Base-by-base conservation (phyloP, 2,329 filamentous ascomycete genomes). In the Colletotrichum sp. region DNA sequence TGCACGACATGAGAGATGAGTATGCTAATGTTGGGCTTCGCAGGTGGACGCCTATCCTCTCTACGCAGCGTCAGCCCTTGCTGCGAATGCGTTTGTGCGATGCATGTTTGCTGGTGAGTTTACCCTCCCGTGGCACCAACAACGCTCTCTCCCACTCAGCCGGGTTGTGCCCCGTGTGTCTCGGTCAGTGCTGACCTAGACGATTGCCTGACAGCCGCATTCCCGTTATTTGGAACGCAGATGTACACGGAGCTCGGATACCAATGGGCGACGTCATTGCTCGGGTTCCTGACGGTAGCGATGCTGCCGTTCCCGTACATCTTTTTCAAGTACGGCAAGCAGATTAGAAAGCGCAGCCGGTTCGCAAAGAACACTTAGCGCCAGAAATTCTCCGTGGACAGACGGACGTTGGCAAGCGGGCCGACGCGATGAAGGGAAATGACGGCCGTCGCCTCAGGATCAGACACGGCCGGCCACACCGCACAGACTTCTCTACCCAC, bases 1-100 rank as follows among this genome's bases (percentile, higher is more conserved):
- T 55, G 36, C 68, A 75, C 76, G 15, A 57, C 64, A 59, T 52
- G 44, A 52, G 44, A 36, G 36, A 72, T 32, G 36, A 15, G 52
- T 44, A 59, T 65, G 70, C 77, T 75, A 77, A 75, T 28, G 44
- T 57, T 64, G 57, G 59, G 30, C 60, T 74, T 86, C 15, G 32
- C 80, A 91, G 84, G 93, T 95, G 79, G 94, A 95, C 83, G 93
- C 94, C 26, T 96, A 96, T 84, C 93, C 94, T 70, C 84, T 92
- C 30, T 95, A 95, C 82, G 94, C 94, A 30, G 94, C 94, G 63
- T 93, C 90, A 74, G 95, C 95, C 6, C 89, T 98, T 83, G 95
- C 96, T 15, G 95, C 95, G 60, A 97, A 98, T 81, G 94, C 93
- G 63, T 95, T 97, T 83, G 91, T 94, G 73, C 90, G 96, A 69